A percentile compares a stretch with the other conserved stretches of the same genome.
phyloP scores from a whole-genome alignment of 768 basidiomycete species.

The Trametes punicea region DNA sequence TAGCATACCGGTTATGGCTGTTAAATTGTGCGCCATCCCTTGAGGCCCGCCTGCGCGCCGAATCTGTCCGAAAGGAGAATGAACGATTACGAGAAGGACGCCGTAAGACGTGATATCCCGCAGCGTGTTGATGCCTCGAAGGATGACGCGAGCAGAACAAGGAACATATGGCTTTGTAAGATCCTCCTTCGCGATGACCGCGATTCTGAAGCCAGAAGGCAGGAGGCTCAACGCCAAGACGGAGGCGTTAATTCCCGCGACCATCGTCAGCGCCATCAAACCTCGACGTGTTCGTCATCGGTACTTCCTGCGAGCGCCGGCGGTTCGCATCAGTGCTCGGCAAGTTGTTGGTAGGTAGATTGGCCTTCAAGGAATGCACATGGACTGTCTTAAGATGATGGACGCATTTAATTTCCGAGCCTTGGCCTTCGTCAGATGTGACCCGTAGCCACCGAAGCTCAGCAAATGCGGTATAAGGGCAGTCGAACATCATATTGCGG shows the following conservation, averaged over 20 bases:
- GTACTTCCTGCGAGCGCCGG: background rate
- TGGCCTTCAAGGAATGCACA: background rate
- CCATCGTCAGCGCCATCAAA: conserved; percentile 3
- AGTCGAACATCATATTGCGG: background rate
- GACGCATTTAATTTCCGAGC: background rate
- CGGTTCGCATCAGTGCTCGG: background rate
- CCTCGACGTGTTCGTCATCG: background rate
- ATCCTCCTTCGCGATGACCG: background rate
- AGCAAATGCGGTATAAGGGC: background rate
- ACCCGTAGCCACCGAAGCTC: conserved; percentile 1
- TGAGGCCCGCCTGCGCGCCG: background rate
- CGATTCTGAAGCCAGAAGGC: background rate
- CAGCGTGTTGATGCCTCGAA: background rate
- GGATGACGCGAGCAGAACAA: background rate
- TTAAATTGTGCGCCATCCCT: background rate
- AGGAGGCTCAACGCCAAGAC: background rate
- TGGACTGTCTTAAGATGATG: too few relatives aligned
- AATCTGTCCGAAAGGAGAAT: background rate
- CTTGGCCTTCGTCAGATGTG: background rate
- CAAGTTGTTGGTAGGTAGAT: too few relatives aligned
- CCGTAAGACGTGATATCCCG: background rate
- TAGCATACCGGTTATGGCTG: background rate
- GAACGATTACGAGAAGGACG: background rate
- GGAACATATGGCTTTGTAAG: too few relatives aligned
- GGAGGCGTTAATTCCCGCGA: background rate